phyloP scores from a whole-genome alignment of 2,329 filamentous ascomycete species.

The Pyrenochaeta sp. region DNA sequence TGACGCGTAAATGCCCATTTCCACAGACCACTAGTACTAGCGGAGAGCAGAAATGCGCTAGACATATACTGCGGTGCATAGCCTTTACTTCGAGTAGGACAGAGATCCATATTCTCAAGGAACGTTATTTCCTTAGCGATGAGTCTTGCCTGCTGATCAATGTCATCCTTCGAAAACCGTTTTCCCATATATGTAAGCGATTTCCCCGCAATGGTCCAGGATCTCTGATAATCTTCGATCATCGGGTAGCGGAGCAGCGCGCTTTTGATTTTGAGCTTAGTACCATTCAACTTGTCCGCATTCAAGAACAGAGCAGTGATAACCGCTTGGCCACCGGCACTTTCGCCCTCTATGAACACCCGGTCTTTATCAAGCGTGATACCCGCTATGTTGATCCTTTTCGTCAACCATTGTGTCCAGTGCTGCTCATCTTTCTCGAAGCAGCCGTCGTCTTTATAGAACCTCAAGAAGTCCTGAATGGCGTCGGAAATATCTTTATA shows the following conservation, averaged over 20 bases:
- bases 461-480: background rate
- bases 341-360: constrained; percentile 1
- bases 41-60: background rate
- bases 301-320: constrained; percentile 3
- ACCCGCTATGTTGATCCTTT: background rate
- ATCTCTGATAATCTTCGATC: background rate
- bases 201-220: background rate
- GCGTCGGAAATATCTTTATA: background rate
- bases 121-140: background rate
- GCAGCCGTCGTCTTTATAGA: background rate
- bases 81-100: background rate
- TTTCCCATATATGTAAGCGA: background rate
- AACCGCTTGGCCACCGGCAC: constrained; percentile 1
- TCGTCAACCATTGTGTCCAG: background rate
- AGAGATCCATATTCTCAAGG: background rate
- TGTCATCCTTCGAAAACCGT: background rate
- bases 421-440: background rate
- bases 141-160: background rate
- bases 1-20: background rate
- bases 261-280: background rate
- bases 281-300: background rate
- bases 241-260: constrained; percentile 2
- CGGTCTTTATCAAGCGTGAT: background rate
- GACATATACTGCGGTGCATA: background rate
- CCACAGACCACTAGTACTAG: background rate